Conservation (phyloP, 164 flowering plant species). For the Nelumbo lutea region DNA sequence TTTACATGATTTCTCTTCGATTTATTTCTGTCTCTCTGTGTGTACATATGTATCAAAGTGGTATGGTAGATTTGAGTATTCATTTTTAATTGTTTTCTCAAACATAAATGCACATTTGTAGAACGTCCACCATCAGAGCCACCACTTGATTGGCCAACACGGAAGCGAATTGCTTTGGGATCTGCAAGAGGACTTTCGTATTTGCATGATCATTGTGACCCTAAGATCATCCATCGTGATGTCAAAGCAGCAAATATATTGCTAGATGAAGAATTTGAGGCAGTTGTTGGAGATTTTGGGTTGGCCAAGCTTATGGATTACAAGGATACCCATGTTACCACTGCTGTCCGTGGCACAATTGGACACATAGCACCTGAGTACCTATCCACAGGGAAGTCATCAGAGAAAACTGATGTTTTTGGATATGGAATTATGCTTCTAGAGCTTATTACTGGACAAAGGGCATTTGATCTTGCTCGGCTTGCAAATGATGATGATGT, state of each 20-base stretch:
- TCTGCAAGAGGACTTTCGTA: constrained; percentile 92
- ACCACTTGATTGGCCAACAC: constrained; percentile 82
- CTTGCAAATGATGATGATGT: constrained; percentile 97
- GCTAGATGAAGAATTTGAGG: constrained; percentile 93
- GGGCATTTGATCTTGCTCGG: constrained; percentile 93
- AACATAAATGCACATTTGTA: constrained; percentile 25
- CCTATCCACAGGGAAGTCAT: constrained; percentile 85
- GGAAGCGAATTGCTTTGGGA: constrained; percentile 80
- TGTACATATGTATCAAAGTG: background rate
- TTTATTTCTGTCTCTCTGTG: background rate
- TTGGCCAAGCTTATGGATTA: constrained; percentile 97
- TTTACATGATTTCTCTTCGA: background rate
- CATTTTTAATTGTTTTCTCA: background rate
- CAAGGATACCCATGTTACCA: constrained; percentile 94
- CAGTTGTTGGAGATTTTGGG: constrained; percentile 96
- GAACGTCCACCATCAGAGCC: constrained; percentile 65
- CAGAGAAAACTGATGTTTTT: constrained; percentile 92
- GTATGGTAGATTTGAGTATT: background rate
- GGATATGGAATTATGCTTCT: constrained; percentile 96
- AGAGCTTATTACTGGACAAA: constrained; percentile 89
- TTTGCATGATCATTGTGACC: constrained; percentile 95
- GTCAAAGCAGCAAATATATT: constrained; percentile 95
- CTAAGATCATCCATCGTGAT: constrained; percentile 93
- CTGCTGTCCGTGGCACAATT: constrained; percentile 94
- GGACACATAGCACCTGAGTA: constrained; percentile 97